Conservation (phyloP, 2,329 filamentous ascomycete genomes). For the Sporothrix sp. region DNA sequence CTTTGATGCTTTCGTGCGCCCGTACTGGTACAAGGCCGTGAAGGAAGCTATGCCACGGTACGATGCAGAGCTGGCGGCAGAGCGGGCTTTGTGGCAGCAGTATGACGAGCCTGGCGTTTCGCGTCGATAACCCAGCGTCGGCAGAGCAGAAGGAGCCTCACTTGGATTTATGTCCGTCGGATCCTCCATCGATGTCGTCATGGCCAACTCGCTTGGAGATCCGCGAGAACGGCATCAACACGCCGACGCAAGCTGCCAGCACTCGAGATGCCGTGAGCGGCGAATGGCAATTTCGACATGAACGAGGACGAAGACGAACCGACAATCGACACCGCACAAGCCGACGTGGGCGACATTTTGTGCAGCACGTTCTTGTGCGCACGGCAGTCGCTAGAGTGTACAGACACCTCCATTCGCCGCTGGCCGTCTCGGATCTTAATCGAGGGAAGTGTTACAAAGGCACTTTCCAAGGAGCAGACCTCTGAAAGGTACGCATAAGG, state of each 20-base stretch:
- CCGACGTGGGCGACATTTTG: neutral
- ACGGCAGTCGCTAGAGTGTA: neutral
- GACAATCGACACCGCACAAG: too few relatives aligned
- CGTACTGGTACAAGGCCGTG: constrained; percentile 5
- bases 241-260: neutral
- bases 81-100: constrained; percentile 1
- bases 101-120: constrained; percentile 4
- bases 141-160: neutral
- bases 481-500: too few relatives aligned
- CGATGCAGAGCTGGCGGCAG: constrained; percentile 4
- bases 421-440: neutral
- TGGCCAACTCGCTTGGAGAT: neutral
- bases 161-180: neutral
- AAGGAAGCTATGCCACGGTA: constrained; percentile 1
- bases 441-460: neutral
- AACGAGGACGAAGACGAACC: neutral
- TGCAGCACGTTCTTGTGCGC: neutral
- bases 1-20: neutral
- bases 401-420: neutral
- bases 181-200: too few relatives aligned
- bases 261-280: neutral
- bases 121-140: neutral
- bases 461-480: neutral
- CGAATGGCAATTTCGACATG: neutral
- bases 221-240: neutral